Conservation (phyloP, 768 basidiomycete genomes). For the Lactarius deliciosus region DNA sequence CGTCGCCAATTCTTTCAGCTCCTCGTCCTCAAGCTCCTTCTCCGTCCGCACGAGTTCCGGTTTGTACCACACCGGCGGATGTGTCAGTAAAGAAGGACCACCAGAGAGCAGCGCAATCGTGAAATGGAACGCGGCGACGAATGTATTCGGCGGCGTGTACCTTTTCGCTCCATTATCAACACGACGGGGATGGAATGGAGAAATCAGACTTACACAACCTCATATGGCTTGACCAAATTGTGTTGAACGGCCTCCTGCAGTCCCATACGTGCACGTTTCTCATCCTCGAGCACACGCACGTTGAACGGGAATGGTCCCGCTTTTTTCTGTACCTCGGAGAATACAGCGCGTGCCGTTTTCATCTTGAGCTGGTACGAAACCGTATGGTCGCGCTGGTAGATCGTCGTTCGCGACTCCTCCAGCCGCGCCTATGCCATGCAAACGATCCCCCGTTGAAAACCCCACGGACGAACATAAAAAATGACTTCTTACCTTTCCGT, state of each 20-base stretch:
- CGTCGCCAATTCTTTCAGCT: slow-evolving; percentile 73
- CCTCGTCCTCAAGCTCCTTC: slow-evolving; percentile 86
- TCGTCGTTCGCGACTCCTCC: slow-evolving; percentile 87
- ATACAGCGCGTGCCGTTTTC: slow-evolving; percentile 95
- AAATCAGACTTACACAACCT: slow-evolving; percentile 70
- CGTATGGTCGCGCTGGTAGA: slow-evolving; percentile 85
- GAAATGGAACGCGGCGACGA: slow-evolving; percentile 96
- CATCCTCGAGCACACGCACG: slow-evolving; percentile 89
- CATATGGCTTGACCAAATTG: slow-evolving; percentile 89
- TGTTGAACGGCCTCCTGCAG: slow-evolving; percentile 96
- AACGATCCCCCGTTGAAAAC: slow-evolving; percentile 11
- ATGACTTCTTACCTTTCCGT: slow-evolving; percentile 72
- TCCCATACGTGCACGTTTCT: slow-evolving; percentile 93
- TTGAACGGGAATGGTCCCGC: slow-evolving; percentile 99
- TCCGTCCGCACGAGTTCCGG: slow-evolving; percentile 87
- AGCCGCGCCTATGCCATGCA: slow-evolving; percentile 63
- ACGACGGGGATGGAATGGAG: background rate
- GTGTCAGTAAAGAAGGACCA: slow-evolving; percentile 85
- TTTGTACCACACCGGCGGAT: slow-evolving; percentile 91
- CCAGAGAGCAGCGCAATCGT: slow-evolving; percentile 90
- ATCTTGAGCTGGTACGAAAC: slow-evolving; percentile 96
- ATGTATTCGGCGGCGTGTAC: slow-evolving; percentile 78
- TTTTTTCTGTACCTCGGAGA: slow-evolving; percentile 97
- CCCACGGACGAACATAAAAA: background rate
- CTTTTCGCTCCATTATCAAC: slow-evolving; percentile 39